Conservation (phyloP, 225 moss, liverwort and hornwort genomes). For the Polytrichum commune region DNA sequence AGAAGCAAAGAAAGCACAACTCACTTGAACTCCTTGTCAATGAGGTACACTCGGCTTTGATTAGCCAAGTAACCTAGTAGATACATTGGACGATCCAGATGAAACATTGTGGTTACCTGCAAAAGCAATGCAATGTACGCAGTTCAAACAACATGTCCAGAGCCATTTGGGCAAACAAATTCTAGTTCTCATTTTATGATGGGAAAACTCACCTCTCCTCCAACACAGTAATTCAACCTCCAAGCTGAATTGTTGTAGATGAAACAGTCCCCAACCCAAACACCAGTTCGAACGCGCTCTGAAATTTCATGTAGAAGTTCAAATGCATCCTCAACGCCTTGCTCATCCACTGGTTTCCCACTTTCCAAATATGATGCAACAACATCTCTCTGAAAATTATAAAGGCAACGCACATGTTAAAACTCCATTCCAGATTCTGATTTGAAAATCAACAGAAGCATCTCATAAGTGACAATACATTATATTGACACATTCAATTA, state of each 20-base stretch:
- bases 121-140: background rate
- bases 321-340: conserved; percentile 97
- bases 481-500: too few species aligned
- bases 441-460: too few species aligned
- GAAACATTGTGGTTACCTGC: conserved; percentile 74
- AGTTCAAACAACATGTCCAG: too few species aligned
- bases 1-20: conserved; percentile 9
- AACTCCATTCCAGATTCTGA: too few species aligned
- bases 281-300: conserved; percentile 79
- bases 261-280: conserved; percentile 96
- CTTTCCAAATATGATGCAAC: conserved; percentile 75
- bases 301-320: conserved; percentile 85
- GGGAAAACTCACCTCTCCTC: conserved; percentile 62
- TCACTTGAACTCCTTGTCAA: conserved; percentile 93
- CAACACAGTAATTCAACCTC: conserved; percentile 92
- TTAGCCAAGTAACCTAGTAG: conserved; percentile 82
- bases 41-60: conserved; percentile 86
- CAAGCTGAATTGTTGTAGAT: conserved; percentile 93
- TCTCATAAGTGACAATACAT: too few species aligned
- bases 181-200: too few species aligned
- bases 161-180: too few species aligned
- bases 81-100: conserved; percentile 92
- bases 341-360: conserved; percentile 87
- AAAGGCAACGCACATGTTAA: too few species aligned
- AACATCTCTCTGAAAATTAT: conserved; percentile 56